Evolutionary conservation across 305 asterid species (phyloP).

Genomic region (Rubia occidens): DNA sequence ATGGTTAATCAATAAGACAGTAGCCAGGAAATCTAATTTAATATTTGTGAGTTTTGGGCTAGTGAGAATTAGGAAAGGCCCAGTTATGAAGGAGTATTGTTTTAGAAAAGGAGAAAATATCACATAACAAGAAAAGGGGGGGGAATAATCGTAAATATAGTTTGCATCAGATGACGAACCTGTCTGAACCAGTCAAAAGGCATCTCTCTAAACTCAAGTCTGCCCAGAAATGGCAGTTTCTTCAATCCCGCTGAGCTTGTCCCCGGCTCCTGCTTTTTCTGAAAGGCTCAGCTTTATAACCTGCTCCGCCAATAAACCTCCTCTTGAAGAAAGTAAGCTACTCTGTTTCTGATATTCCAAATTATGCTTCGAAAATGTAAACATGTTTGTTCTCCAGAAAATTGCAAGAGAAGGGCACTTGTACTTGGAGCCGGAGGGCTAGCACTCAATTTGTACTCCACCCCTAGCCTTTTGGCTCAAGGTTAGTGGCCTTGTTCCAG

Average conservation of each 20-base stretch:
- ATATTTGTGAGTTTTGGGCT: not conserved
- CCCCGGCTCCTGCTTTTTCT: conserved; percentile 17
- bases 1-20: not conserved
- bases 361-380: not conserved
- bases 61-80: not conserved
- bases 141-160: not conserved
- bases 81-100: not conserved
- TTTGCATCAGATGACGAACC: conserved; percentile 1
- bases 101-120: not conserved
- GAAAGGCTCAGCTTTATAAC: conserved; percentile 20
- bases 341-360: not conserved
- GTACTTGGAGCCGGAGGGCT: conserved; percentile 54
- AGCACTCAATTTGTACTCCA: conserved; percentile 30
- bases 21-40: not conserved
- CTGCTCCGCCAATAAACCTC: conserved; percentile 17
- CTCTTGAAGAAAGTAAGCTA: conserved; percentile 20
- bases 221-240: conserved; percentile 27
- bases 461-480: conserved; percentile 52
- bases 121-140: not conserved
- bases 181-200: conserved; percentile 11
- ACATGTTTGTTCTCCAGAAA: conserved; percentile 20
- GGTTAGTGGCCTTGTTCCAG: conserved; percentile 27
- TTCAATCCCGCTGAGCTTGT: conserved; percentile 22
- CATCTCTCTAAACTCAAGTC: conserved; percentile 2
- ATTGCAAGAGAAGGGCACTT: conserved; percentile 43